phyloP scores from a whole-genome alignment of 257 asterid species.

The Solanum pimpinellifolium region DNA sequence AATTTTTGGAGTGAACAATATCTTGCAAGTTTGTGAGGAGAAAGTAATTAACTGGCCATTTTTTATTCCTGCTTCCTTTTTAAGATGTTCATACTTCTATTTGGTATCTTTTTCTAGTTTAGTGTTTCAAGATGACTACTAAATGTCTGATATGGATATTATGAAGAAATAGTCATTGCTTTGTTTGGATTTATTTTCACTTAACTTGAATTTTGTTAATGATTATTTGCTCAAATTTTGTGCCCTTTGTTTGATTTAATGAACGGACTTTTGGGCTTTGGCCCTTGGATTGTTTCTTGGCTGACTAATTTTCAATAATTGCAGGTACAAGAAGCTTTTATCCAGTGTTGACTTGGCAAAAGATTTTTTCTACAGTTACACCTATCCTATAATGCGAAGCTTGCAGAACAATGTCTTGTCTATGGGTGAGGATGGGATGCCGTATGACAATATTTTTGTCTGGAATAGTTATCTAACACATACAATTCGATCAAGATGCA shows the following conservation, averaged over 20 bases:
- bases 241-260: neutral
- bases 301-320: constrained; percentile 9
- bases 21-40: neutral
- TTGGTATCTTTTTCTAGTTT: neutral
- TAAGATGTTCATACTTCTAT: neutral
- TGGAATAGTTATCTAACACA: constrained; percentile 94
- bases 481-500: constrained; percentile 79
- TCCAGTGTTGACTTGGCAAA: constrained; percentile 95
- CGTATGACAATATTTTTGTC: constrained; percentile 90
- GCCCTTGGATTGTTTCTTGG: neutral
- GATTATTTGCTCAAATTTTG: neutral
- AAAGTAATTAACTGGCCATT: neutral
- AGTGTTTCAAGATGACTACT: neutral
- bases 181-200: neutral
- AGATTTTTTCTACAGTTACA: constrained; percentile 92
- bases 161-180: neutral
- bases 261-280: neutral
- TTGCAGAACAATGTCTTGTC: constrained; percentile 80
- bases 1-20: neutral
- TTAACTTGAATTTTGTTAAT: neutral
- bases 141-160: neutral
- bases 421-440: constrained; percentile 65
- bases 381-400: constrained; percentile 92
- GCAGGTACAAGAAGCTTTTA: constrained; percentile 97
- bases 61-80: neutral